Evolutionary conservation across 176 grass and related monocot species (phyloP).

Genomic region (Ananas comosus): DNA sequence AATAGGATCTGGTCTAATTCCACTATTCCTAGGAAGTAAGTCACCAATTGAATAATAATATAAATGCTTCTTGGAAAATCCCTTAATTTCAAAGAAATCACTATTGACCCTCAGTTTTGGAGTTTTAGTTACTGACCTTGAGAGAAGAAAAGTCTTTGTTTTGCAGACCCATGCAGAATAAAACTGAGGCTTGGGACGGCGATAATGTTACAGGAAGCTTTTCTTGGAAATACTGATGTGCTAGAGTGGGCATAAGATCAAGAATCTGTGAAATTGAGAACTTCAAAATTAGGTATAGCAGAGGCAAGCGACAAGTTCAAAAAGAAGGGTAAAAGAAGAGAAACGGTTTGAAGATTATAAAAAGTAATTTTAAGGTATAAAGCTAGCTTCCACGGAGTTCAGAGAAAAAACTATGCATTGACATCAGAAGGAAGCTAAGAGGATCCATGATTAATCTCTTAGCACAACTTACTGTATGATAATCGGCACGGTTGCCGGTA

Average conservation of each 20-base stretch:
- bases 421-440: not conserved
- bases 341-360: not conserved
- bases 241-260: conserved; percentile 73
- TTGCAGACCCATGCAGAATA: conserved; percentile 91
- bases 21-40: conserved; percentile 56
- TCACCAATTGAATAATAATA: no score
- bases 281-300: not conserved
- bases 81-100: no score
- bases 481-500: conserved; percentile 86
- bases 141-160: conserved; percentile 62
- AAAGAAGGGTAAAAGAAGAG: not conserved
- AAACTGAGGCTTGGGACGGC: conserved; percentile 57
- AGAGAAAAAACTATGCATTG: not conserved
- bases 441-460: conserved; percentile 6
- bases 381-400: not conserved
- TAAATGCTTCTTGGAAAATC: no score
- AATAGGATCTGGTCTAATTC: conserved; percentile 89
- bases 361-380: not conserved
- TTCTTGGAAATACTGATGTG: conserved; percentile 83
- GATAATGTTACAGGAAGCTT: conserved; percentile 74
- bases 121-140: conserved; percentile 47
- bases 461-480: conserved; percentile 65
- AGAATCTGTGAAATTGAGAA: conserved; percentile 53
- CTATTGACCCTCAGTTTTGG: not conserved
- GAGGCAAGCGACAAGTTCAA: not conserved